Evolutionary conservation across 208 protist genomes (phyloP).

Genomic region (Pavlovales sp.): DNA sequence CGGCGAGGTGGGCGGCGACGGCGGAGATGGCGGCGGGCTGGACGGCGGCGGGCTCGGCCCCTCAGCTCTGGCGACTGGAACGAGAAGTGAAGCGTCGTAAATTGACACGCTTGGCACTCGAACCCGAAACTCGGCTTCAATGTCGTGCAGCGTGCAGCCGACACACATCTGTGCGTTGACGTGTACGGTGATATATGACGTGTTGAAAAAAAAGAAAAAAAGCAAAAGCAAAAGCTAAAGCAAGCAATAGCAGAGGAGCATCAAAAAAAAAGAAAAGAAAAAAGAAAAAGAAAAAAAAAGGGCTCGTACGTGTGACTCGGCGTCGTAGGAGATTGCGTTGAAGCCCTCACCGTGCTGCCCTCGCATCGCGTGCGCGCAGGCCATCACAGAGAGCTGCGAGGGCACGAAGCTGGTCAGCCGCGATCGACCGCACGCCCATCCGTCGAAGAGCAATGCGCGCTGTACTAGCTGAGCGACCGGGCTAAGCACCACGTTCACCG

Average conservation of each 20-base stretch:
- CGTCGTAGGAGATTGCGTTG: background rate
- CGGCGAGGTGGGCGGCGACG: too few relatives aligned
- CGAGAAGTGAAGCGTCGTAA: background rate
- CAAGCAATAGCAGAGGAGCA: too few relatives aligned
- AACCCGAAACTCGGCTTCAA: background rate
- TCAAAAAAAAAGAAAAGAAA: too few relatives aligned
- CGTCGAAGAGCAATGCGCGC: background rate
- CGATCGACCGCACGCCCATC: background rate
- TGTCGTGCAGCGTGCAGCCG: background rate
- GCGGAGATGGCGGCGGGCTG: background rate
- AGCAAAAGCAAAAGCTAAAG: too few relatives aligned
- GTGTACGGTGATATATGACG: too few relatives aligned
- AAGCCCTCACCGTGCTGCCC: background rate
- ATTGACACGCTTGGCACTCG: too few relatives aligned
- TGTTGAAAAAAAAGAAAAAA: too few relatives aligned
- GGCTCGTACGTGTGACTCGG: background rate
- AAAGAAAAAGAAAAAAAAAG: too few relatives aligned
- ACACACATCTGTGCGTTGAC: too few relatives aligned
- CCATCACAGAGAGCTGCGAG: background rate
- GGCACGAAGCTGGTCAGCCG: background rate
- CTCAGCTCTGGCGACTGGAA: background rate
- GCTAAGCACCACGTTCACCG: too few relatives aligned
- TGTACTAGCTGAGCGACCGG: too few relatives aligned
- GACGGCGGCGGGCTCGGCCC: too few relatives aligned
- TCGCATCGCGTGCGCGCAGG: background rate